Evolutionary conservation across 2,329 filamentous ascomycete species (phyloP), one percentile per base, ranked within the genome.

Genomic region (Penicillium frequentans): DNA sequence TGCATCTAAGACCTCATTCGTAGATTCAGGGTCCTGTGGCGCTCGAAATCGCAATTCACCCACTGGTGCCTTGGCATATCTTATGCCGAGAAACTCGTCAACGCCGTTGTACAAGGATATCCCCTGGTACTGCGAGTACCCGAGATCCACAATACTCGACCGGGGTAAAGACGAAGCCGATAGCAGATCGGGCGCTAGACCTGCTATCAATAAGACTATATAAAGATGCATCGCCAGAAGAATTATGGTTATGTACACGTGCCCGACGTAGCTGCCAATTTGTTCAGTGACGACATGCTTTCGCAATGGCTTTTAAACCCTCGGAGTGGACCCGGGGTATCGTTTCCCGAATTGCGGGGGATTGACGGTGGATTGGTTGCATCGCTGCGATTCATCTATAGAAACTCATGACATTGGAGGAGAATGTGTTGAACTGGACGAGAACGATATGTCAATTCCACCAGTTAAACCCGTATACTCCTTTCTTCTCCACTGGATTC

Each of bases 41-140:
- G 85, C 83, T 52, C 79, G 75, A 61, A 90, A 92, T 42, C 90
- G 79, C 48, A 89, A 67, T 4, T 83, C 66, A 1, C 83, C 86
- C 1, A 88, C 49, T 0, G 89, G 89, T 3, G 88, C 77, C 2
- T 86, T 84, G 0, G 88, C 89, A 73, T 86, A 93, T 50, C 87
- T 82, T 59, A 93, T 84, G 1, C 88, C 89, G 8, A 90, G 79
- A 85, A 87, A 92, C 70, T 88, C 80, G 3, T 83, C 85, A 45
- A 90, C 75, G 1, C 85, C 86, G 61, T 83, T 83, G 1, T 69
- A 59, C 1, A 82, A 75, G 1, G 77, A 65, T 1, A 76, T 71
- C 7, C 89, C 89, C 49, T 79, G 73, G 64, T 91, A 90, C 26
- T 78, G 81, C 31, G 85, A 81, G 65, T 91, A 91, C 1, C 79